Evolutionary conservation across 2,329 filamentous ascomycete genomes (phyloP).

Genomic region (Aspergillus thermomutatus): DNA sequence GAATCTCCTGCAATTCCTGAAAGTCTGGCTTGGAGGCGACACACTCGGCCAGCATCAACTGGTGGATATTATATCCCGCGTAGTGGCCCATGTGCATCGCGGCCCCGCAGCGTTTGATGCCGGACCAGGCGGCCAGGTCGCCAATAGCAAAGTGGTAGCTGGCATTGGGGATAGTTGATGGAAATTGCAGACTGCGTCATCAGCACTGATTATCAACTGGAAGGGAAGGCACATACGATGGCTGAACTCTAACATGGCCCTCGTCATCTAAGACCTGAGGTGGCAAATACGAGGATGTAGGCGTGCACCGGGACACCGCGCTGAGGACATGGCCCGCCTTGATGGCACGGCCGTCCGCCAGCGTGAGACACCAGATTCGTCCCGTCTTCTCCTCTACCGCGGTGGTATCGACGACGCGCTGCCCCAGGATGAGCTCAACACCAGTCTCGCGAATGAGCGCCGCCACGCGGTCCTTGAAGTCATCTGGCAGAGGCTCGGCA

Average conservation of each 20-base stretch:
- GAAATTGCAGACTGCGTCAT: slow-evolving; percentile 53
- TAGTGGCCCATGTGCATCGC: slow-evolving; percentile 72
- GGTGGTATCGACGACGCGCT: slow-evolving; percentile 24
- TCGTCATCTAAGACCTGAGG: slow-evolving; percentile 57
- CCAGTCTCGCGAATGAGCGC: slow-evolving; percentile 59
- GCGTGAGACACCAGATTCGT: slow-evolving; percentile 45
- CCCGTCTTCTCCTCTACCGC: slow-evolving; percentile 12
- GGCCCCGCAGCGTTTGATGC: slow-evolving; percentile 74
- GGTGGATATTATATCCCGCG: slow-evolving; percentile 65
- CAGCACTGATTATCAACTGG: neutral
- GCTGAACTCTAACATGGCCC: slow-evolving; percentile 62
- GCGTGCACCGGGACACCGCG: slow-evolving; percentile 62
- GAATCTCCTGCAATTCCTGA: slow-evolving; percentile 51
- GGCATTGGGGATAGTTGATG: slow-evolving; percentile 53
- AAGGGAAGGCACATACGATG: slow-evolving; percentile 35
- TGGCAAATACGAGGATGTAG: slow-evolving; percentile 64
- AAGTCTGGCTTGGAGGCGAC: slow-evolving; percentile 40
- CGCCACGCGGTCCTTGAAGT: slow-evolving; percentile 60
- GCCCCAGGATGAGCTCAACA: slow-evolving; percentile 44
- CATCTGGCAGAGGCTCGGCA: slow-evolving; percentile 67
- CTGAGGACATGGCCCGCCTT: slow-evolving; percentile 64
- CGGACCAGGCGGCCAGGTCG: slow-evolving; percentile 68
- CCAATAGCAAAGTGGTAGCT: slow-evolving; percentile 65
- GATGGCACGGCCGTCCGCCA: slow-evolving; percentile 60
- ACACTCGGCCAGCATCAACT: slow-evolving; percentile 52